Evolutionary conservation across 2,329 filamentous ascomycete genomes (phyloP).

Genomic region (Orbilia brochopaga): DNA sequence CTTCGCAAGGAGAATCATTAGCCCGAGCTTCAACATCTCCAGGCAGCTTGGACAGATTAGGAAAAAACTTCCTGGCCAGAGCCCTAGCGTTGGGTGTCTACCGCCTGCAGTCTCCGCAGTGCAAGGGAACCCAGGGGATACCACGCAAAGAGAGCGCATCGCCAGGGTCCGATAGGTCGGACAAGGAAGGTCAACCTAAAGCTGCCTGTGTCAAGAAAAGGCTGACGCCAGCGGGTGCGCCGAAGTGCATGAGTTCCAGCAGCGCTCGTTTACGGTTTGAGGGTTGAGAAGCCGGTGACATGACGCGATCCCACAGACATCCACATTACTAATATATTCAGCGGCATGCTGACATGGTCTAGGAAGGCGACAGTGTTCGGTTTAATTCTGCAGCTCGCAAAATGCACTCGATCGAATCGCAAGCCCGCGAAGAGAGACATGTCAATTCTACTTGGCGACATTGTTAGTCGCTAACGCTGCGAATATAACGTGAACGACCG

Average conservation of each 20-base stretch:
- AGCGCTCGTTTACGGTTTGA: not conserved
- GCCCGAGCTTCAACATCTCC: not conserved
- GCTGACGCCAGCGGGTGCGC: conserved; percentile 18
- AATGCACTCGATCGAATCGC: conserved; percentile 18
- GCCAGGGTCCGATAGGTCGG: not conserved
- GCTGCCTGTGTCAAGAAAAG: conserved; percentile 18
- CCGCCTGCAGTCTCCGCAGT: not conserved
- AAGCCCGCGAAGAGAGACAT: conserved; percentile 39
- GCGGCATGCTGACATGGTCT: conserved; percentile 28
- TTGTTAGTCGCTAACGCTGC: not conserved
- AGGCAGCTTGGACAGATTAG: not conserved
- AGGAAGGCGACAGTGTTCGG: conserved; percentile 8
- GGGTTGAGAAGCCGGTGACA: conserved; percentile 18
- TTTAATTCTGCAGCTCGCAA: conserved; percentile 6
- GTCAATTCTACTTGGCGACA: conserved; percentile 13
- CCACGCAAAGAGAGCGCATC: not conserved
- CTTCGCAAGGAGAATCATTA: too few species aligned
- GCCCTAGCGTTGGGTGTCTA: not conserved
- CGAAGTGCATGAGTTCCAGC: not conserved
- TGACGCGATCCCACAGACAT: conserved; percentile 51
- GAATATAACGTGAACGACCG: too few species aligned
- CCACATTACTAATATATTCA: conserved; percentile 25
- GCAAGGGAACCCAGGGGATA: not conserved
- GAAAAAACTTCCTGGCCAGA: not conserved
- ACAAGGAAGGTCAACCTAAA: conserved; percentile 6